phyloP scores from a whole-genome alignment of 805 yeast genomes.

The Cyberlindnera maclurae region DNA sequence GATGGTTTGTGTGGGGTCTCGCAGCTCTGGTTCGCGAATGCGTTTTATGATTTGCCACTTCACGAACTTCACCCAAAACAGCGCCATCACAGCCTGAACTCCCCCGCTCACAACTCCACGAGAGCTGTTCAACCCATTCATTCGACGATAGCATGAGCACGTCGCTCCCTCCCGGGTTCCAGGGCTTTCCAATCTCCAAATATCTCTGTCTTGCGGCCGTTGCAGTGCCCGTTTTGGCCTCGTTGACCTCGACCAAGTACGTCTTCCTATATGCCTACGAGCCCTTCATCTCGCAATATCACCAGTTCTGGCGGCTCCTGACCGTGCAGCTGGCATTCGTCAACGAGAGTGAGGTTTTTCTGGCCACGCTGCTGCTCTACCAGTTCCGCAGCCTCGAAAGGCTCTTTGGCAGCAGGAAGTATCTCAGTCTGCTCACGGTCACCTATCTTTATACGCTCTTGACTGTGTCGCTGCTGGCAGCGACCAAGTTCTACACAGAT shows the following conservation, averaged over 20 bases:
- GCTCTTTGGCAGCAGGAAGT: slow-evolving; percentile 30
- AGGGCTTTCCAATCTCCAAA: slow-evolving; percentile 29
- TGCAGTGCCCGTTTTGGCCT: slow-evolving; percentile 26
- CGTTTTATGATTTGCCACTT: neutral
- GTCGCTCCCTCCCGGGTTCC: slow-evolving; percentile 31
- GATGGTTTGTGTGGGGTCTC: no score
- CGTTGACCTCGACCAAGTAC: slow-evolving; percentile 31
- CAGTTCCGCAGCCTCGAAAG: slow-evolving; percentile 33
- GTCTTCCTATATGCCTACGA: slow-evolving; percentile 25
- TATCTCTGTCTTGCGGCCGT: slow-evolving; percentile 17
- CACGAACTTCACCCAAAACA: no score
- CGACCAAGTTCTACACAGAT: slow-evolving; percentile 17
- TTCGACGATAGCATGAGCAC: slow-evolving; percentile 18
- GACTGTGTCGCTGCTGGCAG: slow-evolving; percentile 5
- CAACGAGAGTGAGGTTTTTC: slow-evolving; percentile 30
- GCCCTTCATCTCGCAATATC: slow-evolving; percentile 29
- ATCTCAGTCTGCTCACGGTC: slow-evolving; percentile 18
- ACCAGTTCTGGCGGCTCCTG: slow-evolving; percentile 24
- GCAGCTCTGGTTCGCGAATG: no score
- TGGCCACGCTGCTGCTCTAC: slow-evolving; percentile 29
- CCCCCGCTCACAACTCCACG: no score
- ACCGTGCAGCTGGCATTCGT: slow-evolving; percentile 20
- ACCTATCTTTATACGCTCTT: slow-evolving; percentile 14
- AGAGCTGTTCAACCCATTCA: neutral
- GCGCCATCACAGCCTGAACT: no score